These are phyloP conservation scores for Eurotiales sp. DNA, from an alignment of 2,329 filamentous ascomycete species.

Conservation along the genomic window DNA sequence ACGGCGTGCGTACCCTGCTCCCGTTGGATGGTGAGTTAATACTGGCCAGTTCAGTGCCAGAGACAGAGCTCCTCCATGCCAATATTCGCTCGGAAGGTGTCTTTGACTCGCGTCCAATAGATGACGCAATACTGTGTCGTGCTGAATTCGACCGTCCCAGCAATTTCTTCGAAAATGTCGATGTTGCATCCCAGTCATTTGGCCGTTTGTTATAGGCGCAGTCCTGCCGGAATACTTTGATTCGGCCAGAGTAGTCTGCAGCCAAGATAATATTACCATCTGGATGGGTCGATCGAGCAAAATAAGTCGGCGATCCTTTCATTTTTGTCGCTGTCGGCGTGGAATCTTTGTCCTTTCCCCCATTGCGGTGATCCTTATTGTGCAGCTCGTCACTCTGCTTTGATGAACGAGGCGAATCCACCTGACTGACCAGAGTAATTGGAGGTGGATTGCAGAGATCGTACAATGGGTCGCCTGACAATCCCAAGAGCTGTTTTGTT, in stretches of 20 bases:
- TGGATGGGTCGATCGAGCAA: constrained; percentile 69
- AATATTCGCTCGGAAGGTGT: constrained; percentile 73
- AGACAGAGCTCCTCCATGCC: constrained; percentile 75
- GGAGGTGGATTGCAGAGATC: constrained; percentile 95
- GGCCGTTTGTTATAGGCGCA: constrained; percentile 78
- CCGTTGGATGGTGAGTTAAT: constrained; percentile 30
- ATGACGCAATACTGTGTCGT: constrained; percentile 48
- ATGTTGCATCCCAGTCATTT: constrained; percentile 74
- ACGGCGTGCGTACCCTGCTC: constrained; percentile 42
- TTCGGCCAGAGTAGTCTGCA: constrained; percentile 78
- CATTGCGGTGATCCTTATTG: constrained; percentile 30
- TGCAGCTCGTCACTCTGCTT: constrained; percentile 38
- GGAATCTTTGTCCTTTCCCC: neutral
- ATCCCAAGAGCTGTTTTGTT: constrained; percentile 71
- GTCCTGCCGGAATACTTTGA: constrained; percentile 95
- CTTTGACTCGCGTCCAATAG: constrained; percentile 44
- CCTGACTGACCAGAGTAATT: constrained; percentile 71
- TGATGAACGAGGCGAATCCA: constrained; percentile 49
- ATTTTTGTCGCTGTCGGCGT: constrained; percentile 18
- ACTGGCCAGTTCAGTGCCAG: constrained; percentile 49
- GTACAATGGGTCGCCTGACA: constrained; percentile 88
- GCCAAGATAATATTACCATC: constrained; percentile 90
- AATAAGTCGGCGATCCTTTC: constrained; percentile 71
- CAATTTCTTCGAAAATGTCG: constrained; percentile 69
- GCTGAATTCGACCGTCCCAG: constrained; percentile 54